Evolutionary conservation across 2,329 filamentous ascomycete genomes (phyloP).

Genomic region (Diaporthe caulivora): DNA sequence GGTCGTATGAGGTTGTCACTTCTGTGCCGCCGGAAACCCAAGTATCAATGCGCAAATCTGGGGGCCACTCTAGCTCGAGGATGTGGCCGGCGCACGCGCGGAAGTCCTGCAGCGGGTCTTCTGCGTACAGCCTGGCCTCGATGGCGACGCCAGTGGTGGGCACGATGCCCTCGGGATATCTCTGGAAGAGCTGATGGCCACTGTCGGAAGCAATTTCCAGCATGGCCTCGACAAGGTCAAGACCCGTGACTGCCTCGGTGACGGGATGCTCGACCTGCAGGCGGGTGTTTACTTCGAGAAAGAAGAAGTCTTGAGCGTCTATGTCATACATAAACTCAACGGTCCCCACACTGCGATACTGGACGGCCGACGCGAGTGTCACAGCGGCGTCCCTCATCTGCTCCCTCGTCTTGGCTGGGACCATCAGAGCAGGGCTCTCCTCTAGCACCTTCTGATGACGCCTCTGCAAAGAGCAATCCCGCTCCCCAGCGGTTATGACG

Average conservation of each 20-base stretch:
- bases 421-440: background rate
- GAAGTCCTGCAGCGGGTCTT: background rate
- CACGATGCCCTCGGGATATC: background rate
- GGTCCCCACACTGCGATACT: background rate
- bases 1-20: background rate
- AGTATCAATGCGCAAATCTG: background rate
- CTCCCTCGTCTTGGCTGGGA: background rate
- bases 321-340: background rate
- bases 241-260: slow-evolving; percentile 6
- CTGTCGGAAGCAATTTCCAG: background rate
- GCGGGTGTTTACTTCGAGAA: slow-evolving; percentile 2
- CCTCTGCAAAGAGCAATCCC: slow-evolving; percentile 10
- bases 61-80: background rate
- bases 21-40: slow-evolving; percentile 3
- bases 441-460: background rate
- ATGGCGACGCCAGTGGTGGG: background rate
- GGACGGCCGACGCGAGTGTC: background rate
- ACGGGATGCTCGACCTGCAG: slow-evolving; percentile 6
- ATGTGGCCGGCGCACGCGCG: background rate
- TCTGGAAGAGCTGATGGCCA: background rate
- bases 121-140: slow-evolving; percentile 9
- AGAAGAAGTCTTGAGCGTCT: background rate
- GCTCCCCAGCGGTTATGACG: background rate
- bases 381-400: slow-evolving; percentile 7
- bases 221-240: slow-evolving; percentile 19